Evolutionary conservation across 2,329 filamentous ascomycete species (phyloP), one percentile per base, ranked within the genome.

Genomic region (Xylariaceae sp.): DNA sequence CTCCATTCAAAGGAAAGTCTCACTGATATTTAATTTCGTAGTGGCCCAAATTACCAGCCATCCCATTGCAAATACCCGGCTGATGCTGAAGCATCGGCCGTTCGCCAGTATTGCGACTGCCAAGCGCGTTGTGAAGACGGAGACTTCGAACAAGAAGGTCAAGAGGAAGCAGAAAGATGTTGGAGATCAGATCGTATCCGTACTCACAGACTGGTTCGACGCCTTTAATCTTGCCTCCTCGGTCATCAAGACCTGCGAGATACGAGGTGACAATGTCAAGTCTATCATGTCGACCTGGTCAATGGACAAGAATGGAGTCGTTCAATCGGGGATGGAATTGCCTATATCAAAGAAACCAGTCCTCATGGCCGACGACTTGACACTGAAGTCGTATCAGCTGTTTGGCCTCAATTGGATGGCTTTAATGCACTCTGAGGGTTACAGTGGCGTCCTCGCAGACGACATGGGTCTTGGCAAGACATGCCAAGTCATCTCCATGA

Each of bases 381-480:
- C 77, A 30, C 81, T 98, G 71, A 96, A 97, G 60, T 84, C 93
- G 28, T 97, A 96, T 57, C 93, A 98, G 61, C 69, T 97, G 16
- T 89, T 95, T 22, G 93, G 93, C 3, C 76, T 98, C 38, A 97
- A 97, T 60, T 98, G 93, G 93, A 77, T 98, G 57, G 81, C 83
- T 41, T 67, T 97, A 34, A 74, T 98, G 12, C 95, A 89, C 67
- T 75, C 83, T 39, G 82, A 87, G 43, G 75, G 82, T 19, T 77
- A 94, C 38, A 91, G 88, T 34, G 91, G 89, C 48, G 97, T 98
- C 42, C 72, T 98, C 15, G 93, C 93, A 2, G 93, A 98, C 60
- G 93, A 98, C 60, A 98, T 98, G 93, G 93, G 87, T 38, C 71
- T 91, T 31, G 93, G 93, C 34, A 98, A 98, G 72, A 98, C 93